phyloP scores from a whole-genome alignment of 495 filamentous ascomycete genomes.

The Hypomontagnella submonticulosa region DNA sequence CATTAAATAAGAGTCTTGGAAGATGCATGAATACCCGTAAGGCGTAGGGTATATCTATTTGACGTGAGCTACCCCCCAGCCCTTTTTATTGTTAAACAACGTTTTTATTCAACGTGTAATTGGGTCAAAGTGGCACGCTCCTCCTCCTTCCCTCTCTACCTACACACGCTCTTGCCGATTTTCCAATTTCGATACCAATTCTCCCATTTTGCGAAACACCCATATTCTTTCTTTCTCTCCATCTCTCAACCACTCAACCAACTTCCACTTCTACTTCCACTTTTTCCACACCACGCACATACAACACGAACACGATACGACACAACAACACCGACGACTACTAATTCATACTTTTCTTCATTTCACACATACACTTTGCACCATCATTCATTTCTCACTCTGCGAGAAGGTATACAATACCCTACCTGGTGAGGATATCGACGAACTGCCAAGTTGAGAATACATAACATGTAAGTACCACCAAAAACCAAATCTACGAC shows the following conservation, averaged over 20 bases:
- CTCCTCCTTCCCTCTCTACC: conserved; percentile 17
- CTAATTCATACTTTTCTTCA: neutral
- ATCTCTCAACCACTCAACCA: neutral
- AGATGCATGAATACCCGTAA: neutral
- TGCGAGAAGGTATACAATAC: too few species aligned
- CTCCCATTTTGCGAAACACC: conserved; percentile 11
- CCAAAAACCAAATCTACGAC: neutral
- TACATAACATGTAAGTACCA: neutral
- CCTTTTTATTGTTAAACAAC: conserved; percentile 28
- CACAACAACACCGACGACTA: too few species aligned
- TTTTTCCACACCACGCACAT: neutral
- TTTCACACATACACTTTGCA: neutral
- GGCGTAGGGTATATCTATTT: neutral
- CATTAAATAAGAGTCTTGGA: too few species aligned
- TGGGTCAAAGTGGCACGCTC: conserved; percentile 39
- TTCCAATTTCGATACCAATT: neutral
- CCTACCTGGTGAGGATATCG: too few species aligned
- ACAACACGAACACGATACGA: neutral
- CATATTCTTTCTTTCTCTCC: conserved; percentile 8
- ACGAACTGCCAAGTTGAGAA: neutral
- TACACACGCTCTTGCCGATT: conserved; percentile 2
- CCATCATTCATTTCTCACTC: too few species aligned
- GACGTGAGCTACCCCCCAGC: conserved; percentile 10
- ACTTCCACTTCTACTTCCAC: neutral
- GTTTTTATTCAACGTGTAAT: conserved; percentile 33